These are phyloP conservation scores for Leucoagaricus sp. DNA, from an alignment of 1,284 basidiomycete species.

Conservation along the genomic window DNA sequence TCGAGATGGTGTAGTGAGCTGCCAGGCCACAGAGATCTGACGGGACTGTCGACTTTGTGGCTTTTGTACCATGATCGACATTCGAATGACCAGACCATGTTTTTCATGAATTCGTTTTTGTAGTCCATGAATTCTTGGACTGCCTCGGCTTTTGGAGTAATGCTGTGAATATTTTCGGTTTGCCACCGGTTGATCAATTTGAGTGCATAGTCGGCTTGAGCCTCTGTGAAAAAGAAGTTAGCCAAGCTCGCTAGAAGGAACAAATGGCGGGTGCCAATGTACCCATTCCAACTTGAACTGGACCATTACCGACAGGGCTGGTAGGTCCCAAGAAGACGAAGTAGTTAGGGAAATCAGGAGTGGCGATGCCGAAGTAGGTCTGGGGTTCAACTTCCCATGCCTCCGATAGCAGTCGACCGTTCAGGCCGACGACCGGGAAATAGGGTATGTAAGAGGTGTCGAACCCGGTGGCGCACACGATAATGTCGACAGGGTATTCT, in stretches of 20 bases:
- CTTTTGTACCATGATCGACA: constrained; percentile 36
- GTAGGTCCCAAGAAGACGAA: constrained; percentile 32
- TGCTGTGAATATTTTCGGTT: constrained; percentile 34
- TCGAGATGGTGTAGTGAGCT: constrained; percentile 35
- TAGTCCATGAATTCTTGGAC: constrained; percentile 31
- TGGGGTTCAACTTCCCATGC: constrained; percentile 31
- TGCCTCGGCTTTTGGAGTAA: constrained; percentile 30
- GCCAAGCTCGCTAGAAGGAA: neutral
- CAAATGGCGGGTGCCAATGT: neutral
- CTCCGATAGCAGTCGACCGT: constrained; percentile 25
- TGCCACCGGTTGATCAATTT: constrained; percentile 34
- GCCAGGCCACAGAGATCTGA: constrained; percentile 33
- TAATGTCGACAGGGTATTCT: constrained; percentile 31
- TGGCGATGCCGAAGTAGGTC: constrained; percentile 30
- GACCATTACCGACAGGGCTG: constrained; percentile 34
- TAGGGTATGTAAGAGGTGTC: constrained; percentile 32
- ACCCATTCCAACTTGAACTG: constrained; percentile 30
- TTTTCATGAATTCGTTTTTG: constrained; percentile 33
- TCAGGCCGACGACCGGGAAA: constrained; percentile 29
- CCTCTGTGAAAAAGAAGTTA: constrained; percentile 21
- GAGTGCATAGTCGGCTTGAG: constrained; percentile 33
- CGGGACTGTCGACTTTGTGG: constrained; percentile 21
- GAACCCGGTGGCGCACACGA: constrained; percentile 38
- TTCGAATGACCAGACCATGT: constrained; percentile 30
- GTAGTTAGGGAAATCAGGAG: constrained; percentile 32